Base-by-base conservation (phyloP, 805 yeast genomes). In the Candida rishiriensis region DNA sequence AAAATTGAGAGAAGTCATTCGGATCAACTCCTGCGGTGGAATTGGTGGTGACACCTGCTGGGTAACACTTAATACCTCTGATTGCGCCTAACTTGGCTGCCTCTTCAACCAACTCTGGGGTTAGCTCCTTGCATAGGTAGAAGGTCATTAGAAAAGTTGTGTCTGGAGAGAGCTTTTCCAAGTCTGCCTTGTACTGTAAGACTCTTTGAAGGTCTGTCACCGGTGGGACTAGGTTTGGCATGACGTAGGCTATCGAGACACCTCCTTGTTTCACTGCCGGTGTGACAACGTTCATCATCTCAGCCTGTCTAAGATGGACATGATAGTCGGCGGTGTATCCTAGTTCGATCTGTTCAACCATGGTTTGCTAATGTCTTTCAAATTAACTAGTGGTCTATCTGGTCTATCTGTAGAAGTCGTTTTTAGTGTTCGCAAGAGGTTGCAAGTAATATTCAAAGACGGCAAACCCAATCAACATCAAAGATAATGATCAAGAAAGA, bases 21-120 rank as follows among this genome's bases (percentile, higher is more conserved):
- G 95, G 95, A 63, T 86, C 93, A 18, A 93, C 97, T 40, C 99
- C 99, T 3, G 83, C 86, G 39, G 77, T 66, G 10, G 97, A 88
- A 69, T 93, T 93, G 34, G 99, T 93, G n/a, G 99, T 93, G 29
- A 93, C 99, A 37, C 99, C 99, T 2, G 98, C 97, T 35, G 99
- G 99, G 64, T 93, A 93, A 63, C 96, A 89, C 65, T 93, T 93
- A 53, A 93, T 88, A 44, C 99, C 99, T 29, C 81, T 73, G 43
- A 91, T 81, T 33, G 79, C 81, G 1, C 82, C 82, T 14, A 66
- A 57, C 43, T 71, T 60, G 8, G 90, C 95, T 31, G 97, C 98
- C 50, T 79, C 76, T 43, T 78, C 80, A 44, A 93, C 83, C 34
- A 88, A 70, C 52, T 87, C 95, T 0, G 98, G 97, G 1, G 96